A percentile compares a stretch with the other conserved stretches of the same genome.
Conservation (phyloP, 768 basidiomycete species). For the Mycena kentingensis region DNA sequence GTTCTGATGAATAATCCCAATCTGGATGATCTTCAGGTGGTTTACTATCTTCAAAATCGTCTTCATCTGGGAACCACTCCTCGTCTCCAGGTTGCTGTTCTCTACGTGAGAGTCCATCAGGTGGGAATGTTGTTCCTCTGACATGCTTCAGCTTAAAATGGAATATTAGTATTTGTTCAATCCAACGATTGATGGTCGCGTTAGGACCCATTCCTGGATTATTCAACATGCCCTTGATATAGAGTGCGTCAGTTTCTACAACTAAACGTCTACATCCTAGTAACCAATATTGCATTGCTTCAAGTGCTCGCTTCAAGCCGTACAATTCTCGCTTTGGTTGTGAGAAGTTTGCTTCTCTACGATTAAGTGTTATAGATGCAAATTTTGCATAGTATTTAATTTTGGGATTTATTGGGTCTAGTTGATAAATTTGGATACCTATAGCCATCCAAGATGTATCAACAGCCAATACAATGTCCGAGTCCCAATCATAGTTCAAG, state of each 20-base stretch:
- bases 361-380: too few relatives aligned
- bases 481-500: too few relatives aligned
- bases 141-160: constrained; percentile 35
- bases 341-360: constrained; percentile 34
- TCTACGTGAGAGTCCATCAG: too few relatives aligned
- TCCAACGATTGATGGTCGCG: constrained; percentile 35
- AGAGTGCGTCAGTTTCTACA: constrained; percentile 38
- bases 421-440: constrained; percentile 40
- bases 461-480: constrained; percentile 33
- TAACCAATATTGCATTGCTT: too few relatives aligned
- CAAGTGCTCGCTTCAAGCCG: too few relatives aligned
- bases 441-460: constrained; percentile 34
- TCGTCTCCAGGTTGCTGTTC: too few relatives aligned
- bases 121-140: constrained; percentile 27
- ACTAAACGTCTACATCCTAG: constrained; percentile 28
- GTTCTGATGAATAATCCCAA: constrained; percentile 7
- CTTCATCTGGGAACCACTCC: too few relatives aligned
- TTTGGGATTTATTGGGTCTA: constrained; percentile 22
- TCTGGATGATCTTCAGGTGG: constrained; percentile 3
- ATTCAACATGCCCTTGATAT: constrained; percentile 35
- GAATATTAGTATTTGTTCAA: constrained; percentile 31
- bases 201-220: constrained; percentile 38
- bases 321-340: constrained; percentile 45
- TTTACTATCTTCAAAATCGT: too few relatives aligned
- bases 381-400: constrained; percentile 32